A percentile compares a stretch with the other conserved stretches of the same genome.
These are phyloP conservation scores for Fusarium secorum DNA, from an alignment of 2,329 filamentous ascomycete genomes.

Conservation along the genomic window DNA sequence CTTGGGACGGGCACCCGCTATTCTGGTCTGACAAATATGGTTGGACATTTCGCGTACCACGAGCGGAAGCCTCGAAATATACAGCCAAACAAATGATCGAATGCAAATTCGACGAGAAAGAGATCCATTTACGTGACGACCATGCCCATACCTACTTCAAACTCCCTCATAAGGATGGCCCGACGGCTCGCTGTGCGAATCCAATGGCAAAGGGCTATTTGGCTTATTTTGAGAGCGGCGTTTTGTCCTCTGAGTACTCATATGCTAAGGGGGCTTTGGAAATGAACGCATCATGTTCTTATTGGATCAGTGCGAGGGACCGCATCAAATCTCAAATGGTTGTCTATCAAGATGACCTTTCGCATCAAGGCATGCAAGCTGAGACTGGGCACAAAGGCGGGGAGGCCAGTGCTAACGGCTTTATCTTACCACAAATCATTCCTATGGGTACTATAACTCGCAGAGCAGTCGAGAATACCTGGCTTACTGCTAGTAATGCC, in stretches of 20 bases:
- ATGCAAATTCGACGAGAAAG: constrained; percentile 83
- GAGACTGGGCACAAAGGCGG: constrained; percentile 1
- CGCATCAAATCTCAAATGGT: constrained; percentile 96
- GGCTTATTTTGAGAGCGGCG: constrained; percentile 88
- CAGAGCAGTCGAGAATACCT: constrained; percentile 94
- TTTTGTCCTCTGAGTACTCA: constrained; percentile 82
- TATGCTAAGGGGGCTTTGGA: constrained; percentile 95
- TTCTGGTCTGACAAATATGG: constrained; percentile 94
- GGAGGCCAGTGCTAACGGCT: constrained; percentile 60
- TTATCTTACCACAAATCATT: constrained; percentile 93
- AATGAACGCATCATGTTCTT: constrained; percentile 99
- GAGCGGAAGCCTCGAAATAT: constrained; percentile 69
- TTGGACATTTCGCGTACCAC: constrained; percentile 86
- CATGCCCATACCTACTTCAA: constrained; percentile 79
- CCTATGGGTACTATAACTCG: constrained; percentile 98
- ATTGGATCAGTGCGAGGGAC: constrained; percentile 97
- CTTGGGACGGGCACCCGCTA: constrained; percentile 89
- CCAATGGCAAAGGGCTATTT: constrained; percentile 93
- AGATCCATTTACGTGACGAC: constrained; percentile 71
- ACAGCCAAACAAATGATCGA: constrained; percentile 73
- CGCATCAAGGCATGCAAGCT: not conserved
- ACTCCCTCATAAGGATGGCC: constrained; percentile 94
- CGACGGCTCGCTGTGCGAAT: constrained; percentile 80
- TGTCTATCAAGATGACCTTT: constrained; percentile 76
- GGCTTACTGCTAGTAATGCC: constrained; percentile 97